Evolutionary conservation across 1,284 basidiomycete genomes (phyloP), one percentile per base, ranked within the genome.

Genomic region (Melampsora abietis-canadensis): DNA sequence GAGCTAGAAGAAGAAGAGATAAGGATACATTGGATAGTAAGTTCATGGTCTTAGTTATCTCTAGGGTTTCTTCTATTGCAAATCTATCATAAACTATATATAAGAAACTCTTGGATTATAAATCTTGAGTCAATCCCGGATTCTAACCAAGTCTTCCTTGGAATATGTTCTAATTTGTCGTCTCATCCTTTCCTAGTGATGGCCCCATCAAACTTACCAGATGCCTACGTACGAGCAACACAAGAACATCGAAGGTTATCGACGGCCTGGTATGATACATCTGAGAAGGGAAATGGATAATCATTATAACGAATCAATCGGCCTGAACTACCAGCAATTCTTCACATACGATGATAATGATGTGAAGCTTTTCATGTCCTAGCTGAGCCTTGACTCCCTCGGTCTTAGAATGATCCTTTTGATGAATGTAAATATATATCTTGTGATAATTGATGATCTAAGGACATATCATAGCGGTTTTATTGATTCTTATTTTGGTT

Each of bases 191-290:
- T 12, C 10, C 0, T 5, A 57, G 51, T 57, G 51, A 57, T 57
- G 51, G 51, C 51, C 5, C 51, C 51, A 21, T 57, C 51, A 30
- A 57, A 21, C 51, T 27, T 57, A 24, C 51, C 51, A 24, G 51
- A 57, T 57, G 51, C 51, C 8, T 57, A 57, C 21, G 51, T 57
- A 57, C 21, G 51, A 30, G 51, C n/a, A 14, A 57, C 51, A 57
- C 17, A 57, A 30, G 51, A 57, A 30, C 51, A 57, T 24, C 51
- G 51, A 12, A 7, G 51, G 51, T 19, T 57, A n/a, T 57, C 51
- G n/a, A 57, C 51, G 7, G 51, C 27, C 6, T 57, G 51, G 51
- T 57, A 24, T 24, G 51, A 57, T 27, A 4, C 51, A 10, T 27
- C 10, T 27, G 51, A 57, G 15, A 57, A 57, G n/a, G 51, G 21